phyloP scores from a whole-genome alignment of 306 rosid genomes.

The Prunus davidiana region DNA sequence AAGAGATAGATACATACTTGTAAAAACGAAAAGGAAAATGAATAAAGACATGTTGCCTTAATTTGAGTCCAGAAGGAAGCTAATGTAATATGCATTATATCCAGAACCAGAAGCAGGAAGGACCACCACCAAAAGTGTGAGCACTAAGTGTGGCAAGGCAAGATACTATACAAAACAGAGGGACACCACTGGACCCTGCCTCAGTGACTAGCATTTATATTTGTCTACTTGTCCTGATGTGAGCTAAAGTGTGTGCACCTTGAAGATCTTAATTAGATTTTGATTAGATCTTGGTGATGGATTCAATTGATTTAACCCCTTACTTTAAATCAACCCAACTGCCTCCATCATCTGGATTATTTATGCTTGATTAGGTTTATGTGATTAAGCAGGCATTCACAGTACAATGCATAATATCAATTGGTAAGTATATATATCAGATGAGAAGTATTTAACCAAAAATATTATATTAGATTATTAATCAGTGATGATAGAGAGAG shows the following conservation, averaged over 20 bases:
- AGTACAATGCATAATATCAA: too few species aligned
- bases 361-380: too few species aligned
- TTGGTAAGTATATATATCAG: not conserved
- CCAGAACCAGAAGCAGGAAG: not conserved
- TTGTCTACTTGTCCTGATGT: not conserved
- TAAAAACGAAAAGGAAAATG: too few species aligned
- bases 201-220: not conserved
- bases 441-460: not conserved
- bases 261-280: not conserved
- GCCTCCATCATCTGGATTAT: too few species aligned
- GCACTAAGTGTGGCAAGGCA: not conserved
- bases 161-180: not conserved
- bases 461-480: not conserved
- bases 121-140: not conserved
- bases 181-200: not conserved
- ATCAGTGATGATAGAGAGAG: not conserved
- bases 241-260: not conserved
- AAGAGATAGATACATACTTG: too few species aligned
- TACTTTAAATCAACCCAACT: too few species aligned
- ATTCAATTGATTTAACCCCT: not conserved
- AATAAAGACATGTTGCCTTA: too few species aligned
- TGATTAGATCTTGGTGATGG: not conserved
- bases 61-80: too few species aligned
- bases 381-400: too few species aligned
- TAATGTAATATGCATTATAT: not conserved